These are phyloP conservation scores for Coemansia aciculifera DNA, from an alignment of 192 early-diverging fungal genomes.

Conservation along the genomic window DNA sequence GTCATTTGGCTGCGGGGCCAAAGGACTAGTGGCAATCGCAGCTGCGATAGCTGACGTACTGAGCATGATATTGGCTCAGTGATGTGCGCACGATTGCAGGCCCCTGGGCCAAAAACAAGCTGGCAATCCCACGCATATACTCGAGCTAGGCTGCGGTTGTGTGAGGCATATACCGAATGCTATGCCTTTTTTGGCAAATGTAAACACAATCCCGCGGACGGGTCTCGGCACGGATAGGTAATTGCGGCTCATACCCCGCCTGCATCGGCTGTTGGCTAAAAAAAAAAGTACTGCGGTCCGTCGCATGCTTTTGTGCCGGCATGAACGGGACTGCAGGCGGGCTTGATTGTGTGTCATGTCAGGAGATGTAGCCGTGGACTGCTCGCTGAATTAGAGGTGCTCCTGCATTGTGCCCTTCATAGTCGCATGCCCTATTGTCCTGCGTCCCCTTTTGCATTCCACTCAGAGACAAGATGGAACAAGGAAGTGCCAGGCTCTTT, in stretches of 20 bases:
- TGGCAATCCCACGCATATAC: neutral
- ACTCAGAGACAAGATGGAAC: neutral
- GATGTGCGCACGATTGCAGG: neutral
- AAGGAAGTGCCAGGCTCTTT: neutral
- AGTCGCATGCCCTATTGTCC: constrained; percentile 7
- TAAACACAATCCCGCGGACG: neutral
- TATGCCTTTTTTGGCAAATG: neutral
- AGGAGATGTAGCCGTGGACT: constrained; percentile 5
- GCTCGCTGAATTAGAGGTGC: neutral
- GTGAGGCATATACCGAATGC: neutral
- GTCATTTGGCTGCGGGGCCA: constrained; percentile 7
- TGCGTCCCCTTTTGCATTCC: neutral
- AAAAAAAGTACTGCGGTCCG: neutral
- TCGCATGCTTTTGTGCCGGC: neutral
- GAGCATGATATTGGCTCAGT: neutral
- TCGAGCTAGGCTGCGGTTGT: neutral
- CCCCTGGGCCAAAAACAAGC: neutral
- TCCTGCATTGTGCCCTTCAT: constrained; percentile 10
- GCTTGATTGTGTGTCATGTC: constrained; percentile 8
- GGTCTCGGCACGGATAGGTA: neutral
- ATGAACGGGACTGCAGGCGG: neutral
- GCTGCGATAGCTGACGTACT: neutral
- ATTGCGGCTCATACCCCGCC: constrained; percentile 2
- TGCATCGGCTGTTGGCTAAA: neutral
- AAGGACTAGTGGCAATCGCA: neutral